Percentiles rank a stretch among this genome's conserved stretches.
Conservation (phyloP, 257 asterid species). For the Eustoma russellianum region DNA sequence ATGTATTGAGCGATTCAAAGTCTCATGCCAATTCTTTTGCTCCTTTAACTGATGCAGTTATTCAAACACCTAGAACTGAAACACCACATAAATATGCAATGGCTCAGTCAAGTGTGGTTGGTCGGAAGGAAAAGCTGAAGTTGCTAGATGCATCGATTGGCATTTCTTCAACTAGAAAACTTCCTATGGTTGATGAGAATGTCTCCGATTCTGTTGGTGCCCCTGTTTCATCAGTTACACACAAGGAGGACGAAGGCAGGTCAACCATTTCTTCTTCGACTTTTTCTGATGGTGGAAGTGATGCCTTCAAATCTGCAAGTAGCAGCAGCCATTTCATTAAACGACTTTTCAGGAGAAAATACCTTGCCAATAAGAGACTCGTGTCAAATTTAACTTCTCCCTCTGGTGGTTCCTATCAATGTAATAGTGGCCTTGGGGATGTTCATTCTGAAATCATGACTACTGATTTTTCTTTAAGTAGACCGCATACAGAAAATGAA, state of each 20-base stretch:
- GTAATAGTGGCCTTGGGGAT: constrained; percentile 13
- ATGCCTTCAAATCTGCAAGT: constrained; percentile 23
- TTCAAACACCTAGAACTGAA: constrained; percentile 5
- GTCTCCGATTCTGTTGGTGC: constrained; percentile 18
- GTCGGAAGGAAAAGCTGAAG: constrained; percentile 13
- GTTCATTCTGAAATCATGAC: constrained; percentile 14
- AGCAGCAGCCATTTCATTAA: constrained; percentile 22
- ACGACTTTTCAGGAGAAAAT: constrained; percentile 31
- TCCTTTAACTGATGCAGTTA: constrained; percentile 7
- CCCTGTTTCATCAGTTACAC: constrained; percentile 10
- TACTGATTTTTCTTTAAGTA: constrained; percentile 19
- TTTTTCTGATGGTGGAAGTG: constrained; percentile 12
- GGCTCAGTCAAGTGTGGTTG: constrained; percentile 10
- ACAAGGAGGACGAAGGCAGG: constrained; percentile 21
- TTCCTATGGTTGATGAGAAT: constrained; percentile 20
- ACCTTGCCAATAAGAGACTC: constrained; percentile 37
- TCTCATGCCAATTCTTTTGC: constrained; percentile 14
- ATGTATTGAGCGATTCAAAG: constrained; percentile 11
- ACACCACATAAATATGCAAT: constrained; percentile 8
- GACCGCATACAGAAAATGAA: constrained; percentile 19
- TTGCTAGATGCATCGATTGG: constrained; percentile 14
- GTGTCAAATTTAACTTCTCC: constrained; percentile 13
- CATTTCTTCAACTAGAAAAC: constrained; percentile 14
- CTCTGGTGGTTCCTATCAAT: constrained; percentile 21
- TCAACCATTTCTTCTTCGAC: constrained; percentile 24